Percentiles rank a stretch among this genome's conserved stretches.
Conservation (phyloP, 1,284 basidiomycete genomes). For the Anthracocystis walkeri region DNA sequence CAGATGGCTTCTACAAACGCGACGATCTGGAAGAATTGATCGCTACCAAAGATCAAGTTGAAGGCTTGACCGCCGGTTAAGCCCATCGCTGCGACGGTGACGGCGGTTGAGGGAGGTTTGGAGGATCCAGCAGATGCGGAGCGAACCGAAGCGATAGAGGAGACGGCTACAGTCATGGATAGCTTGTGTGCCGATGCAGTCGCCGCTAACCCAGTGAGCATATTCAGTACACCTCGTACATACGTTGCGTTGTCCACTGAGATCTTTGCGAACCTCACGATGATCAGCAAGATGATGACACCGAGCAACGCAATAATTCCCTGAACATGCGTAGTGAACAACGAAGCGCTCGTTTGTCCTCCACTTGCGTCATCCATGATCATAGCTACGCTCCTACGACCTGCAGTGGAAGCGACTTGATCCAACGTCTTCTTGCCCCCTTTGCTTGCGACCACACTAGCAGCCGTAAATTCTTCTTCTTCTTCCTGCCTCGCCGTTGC, state of each 20-base stretch:
- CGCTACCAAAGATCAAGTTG: constrained; percentile 48
- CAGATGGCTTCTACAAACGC: constrained; percentile 46
- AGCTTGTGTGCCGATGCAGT: constrained; percentile 47
- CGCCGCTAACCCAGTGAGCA: constrained; percentile 48
- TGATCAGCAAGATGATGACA: constrained; percentile 48
- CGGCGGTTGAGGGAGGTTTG: constrained; percentile 25
- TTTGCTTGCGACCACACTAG: constrained; percentile 19
- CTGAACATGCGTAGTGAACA: constrained; percentile 42
- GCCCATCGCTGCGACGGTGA: constrained; percentile 37
- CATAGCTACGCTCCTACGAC: constrained; percentile 38
- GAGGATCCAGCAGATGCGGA: constrained; percentile 13
- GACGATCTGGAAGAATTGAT: constrained; percentile 50
- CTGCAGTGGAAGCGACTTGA: constrained; percentile 27
- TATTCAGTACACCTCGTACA: constrained; percentile 45
- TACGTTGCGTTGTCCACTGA: constrained; percentile 42
- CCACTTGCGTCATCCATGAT: constrained; percentile 38
- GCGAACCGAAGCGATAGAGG: constrained; percentile 24
- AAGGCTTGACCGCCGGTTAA: constrained; percentile 31
- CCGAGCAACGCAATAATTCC: constrained; percentile 45
- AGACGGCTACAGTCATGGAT: constrained; percentile 46
- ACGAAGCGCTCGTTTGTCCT: constrained; percentile 13
- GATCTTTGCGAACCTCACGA: constrained; percentile 34
- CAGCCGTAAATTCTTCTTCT: constrained; percentile 22
- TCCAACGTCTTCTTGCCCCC: constrained; percentile 18
- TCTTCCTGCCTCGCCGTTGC: background rate